phyloP scores from a whole-genome alignment of 1,139 yeast species.

The Suhomyces taliae region DNA sequence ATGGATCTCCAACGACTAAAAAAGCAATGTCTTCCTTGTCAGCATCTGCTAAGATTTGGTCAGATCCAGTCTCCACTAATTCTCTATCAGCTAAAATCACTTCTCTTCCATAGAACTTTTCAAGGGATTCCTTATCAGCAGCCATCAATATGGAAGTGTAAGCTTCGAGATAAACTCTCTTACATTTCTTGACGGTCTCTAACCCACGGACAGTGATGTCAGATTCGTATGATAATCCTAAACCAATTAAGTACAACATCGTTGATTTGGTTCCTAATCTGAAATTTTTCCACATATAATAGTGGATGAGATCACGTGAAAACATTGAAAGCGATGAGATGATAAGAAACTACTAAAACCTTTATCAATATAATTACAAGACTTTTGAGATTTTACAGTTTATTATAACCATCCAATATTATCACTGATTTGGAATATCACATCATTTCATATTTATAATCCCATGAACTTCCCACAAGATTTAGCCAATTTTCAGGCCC shows the following conservation, averaged over 20 bases:
- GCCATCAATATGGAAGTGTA: constrained; percentile 96
- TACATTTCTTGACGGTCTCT: constrained; percentile 77
- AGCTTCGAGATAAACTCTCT: constrained; percentile 89
- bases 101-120: constrained; percentile 80
- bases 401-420: too few relatives aligned
- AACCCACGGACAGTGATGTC: constrained; percentile 96
- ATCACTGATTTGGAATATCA: too few relatives aligned
- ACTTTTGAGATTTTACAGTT: background rate
- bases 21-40: constrained; percentile 84
- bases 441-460: background rate
- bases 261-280: background rate
- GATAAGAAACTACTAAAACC: background rate
- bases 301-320: constrained; percentile 7
- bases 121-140: constrained; percentile 67
- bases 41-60: constrained; percentile 74
- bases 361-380: background rate
- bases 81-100: constrained; percentile 92
- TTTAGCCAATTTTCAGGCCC: background rate
- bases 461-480: background rate
- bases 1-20: constrained; percentile 95
- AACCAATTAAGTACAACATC: constrained; percentile 87
- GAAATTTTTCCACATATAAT: constrained; percentile 7
- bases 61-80: constrained; percentile 87
- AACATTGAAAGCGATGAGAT: constrained; percentile 1
- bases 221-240: constrained; percentile 84